These are phyloP conservation scores for Zygosaccharomyces pseudorouxii DNA, from an alignment of 805 yeast species.

Conservation along the genomic window DNA sequence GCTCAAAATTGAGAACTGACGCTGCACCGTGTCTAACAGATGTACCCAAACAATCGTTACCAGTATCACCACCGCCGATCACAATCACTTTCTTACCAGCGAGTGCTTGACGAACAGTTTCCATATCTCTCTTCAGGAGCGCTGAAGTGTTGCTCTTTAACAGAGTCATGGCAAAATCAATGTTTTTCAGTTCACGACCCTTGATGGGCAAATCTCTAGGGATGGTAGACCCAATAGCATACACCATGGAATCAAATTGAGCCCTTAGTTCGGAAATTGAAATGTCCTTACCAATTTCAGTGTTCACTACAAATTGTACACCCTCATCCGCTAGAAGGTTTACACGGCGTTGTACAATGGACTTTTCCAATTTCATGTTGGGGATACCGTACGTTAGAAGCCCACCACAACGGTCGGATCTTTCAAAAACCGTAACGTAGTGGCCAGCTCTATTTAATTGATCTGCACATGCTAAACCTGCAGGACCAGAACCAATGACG, in stretches of 20 bases:
- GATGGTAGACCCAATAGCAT: constrained; percentile 93
- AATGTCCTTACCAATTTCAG: constrained; percentile 81
- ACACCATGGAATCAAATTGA: constrained; percentile 74
- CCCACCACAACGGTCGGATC: constrained; percentile 95
- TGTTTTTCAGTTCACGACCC: constrained; percentile 85
- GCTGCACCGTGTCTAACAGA: constrained; percentile 96
- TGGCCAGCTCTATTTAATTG: constrained; percentile 97
- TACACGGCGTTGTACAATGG: constrained; percentile 87
- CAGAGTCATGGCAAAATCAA: constrained; percentile 92
- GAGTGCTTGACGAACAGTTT: constrained; percentile 62
- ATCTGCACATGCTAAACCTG: constrained; percentile 96
- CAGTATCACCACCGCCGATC: constrained; percentile 99
- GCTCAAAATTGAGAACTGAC: constrained; percentile 89
- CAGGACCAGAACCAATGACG: constrained; percentile 92
- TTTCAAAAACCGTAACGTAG: constrained; percentile 82
- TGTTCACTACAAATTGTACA: constrained; percentile 65
- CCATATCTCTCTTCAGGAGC: constrained; percentile 73
- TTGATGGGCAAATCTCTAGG: constrained; percentile 94
- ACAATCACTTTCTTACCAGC: constrained; percentile 90
- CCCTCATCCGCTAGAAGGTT: constrained; percentile 91
- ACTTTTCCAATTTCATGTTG: constrained; percentile 94
- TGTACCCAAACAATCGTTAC: constrained; percentile 98
- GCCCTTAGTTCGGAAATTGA: constrained; percentile 62
- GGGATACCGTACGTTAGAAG: constrained; percentile 98
- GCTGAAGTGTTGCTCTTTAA: constrained; percentile 87